phyloP scores from a whole-genome alignment of 176 grass and related monocot genomes.

The Microstegium vimineum region DNA sequence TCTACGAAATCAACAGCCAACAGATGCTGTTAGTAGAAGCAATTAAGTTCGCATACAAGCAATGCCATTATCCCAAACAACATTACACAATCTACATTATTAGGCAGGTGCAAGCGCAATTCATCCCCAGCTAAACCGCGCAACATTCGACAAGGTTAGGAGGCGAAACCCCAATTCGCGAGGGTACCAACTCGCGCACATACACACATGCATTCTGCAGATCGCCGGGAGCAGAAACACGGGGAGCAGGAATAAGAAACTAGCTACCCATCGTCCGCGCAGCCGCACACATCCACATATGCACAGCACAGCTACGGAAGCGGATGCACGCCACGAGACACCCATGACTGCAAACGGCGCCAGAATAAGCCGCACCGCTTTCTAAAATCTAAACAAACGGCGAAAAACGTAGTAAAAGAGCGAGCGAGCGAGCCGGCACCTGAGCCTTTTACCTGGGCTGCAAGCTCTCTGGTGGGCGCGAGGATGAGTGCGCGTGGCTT shows the following conservation, averaged over 20 bases:
- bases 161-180: neutral
- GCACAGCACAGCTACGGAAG: neutral
- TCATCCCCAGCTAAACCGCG: too few relatives aligned
- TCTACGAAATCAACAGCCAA: too few relatives aligned
- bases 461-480: too few relatives aligned
- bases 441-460: too few relatives aligned
- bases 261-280: neutral
- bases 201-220: neutral
- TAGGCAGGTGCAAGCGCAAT: neutral
- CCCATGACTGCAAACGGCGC: neutral
- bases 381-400: neutral
- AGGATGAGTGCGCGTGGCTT: too few relatives aligned
- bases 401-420: neutral
- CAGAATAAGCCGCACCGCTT: neutral
- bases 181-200: neutral
- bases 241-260: neutral
- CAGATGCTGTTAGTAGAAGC: neutral
- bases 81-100: neutral
- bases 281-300: neutral
- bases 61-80: neutral
- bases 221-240: neutral
- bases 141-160: neutral
- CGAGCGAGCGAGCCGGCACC: too few relatives aligned
- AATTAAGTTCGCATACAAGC: neutral
- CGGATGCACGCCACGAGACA: neutral